phyloP scores from a whole-genome alignment of 345 rosid genomes.

The Arabis alpina region DNA sequence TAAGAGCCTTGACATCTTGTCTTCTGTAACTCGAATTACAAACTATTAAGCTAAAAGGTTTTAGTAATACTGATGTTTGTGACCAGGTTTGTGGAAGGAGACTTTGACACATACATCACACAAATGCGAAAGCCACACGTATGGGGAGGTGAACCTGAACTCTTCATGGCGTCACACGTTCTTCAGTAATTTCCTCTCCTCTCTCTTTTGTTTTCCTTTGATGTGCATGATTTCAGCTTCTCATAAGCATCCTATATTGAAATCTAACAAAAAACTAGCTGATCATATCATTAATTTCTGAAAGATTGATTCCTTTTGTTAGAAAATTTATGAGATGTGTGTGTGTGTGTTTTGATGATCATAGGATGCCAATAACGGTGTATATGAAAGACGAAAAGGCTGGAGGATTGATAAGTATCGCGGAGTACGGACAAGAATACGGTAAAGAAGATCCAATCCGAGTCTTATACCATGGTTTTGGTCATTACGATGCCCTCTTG shows the following conservation, averaged over 20 bases:
- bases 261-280: not conserved
- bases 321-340: not conserved
- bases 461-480: constrained; percentile 84
- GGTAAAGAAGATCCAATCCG: constrained; percentile 77
- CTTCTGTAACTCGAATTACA: not conserved
- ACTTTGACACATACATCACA: constrained; percentile 77
- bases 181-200: constrained; percentile 55
- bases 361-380: constrained; percentile 91
- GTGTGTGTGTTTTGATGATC: not conserved
- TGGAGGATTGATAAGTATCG: constrained; percentile 78
- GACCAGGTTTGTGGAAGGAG: constrained; percentile 93
- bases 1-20: not conserved
- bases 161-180: constrained; percentile 96
- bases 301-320: constrained; percentile 4
- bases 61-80: constrained; percentile 15
- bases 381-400: constrained; percentile 74
- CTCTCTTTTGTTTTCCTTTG: not conserved
- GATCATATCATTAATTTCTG: not conserved
- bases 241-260: not conserved
- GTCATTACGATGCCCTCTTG: constrained; percentile 87
- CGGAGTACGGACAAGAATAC: constrained; percentile 92
- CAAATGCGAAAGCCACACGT: constrained; percentile 83
- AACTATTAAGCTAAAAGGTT: not conserved
- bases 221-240: constrained; percentile 6
- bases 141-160: constrained; percentile 99